These are phyloP conservation scores for Taphrina deformans DNA, from an alignment of 1,139 yeast genomes.

Conservation along the genomic window DNA sequence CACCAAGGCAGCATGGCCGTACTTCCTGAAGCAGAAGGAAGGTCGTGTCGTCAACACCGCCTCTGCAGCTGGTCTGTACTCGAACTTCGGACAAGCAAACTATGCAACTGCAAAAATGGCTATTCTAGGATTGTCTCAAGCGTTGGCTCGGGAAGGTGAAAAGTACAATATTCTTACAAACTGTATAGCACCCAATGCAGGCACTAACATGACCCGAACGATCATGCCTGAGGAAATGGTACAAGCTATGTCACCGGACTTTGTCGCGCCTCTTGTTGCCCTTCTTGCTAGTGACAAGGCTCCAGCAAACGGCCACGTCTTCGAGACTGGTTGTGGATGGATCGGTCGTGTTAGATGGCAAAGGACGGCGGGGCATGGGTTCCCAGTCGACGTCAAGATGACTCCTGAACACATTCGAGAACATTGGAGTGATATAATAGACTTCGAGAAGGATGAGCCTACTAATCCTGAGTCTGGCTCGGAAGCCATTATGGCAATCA, in stretches of 20 bases:
- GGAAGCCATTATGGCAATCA: slow-evolving; percentile 77
- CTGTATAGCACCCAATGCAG: slow-evolving; percentile 94
- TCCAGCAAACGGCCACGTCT: slow-evolving; percentile 66
- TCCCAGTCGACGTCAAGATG: slow-evolving; percentile 54
- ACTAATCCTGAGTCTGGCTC: slow-evolving; percentile 64
- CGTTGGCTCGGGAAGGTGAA: slow-evolving; percentile 88
- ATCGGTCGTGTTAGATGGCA: slow-evolving; percentile 94
- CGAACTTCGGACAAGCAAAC: slow-evolving; percentile 96
- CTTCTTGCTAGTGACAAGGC: slow-evolving; percentile 72
- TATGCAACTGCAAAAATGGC: slow-evolving; percentile 92
- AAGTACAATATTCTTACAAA: slow-evolving; percentile 74
- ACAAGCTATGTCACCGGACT: slow-evolving; percentile 81
- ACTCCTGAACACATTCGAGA: slow-evolving; percentile 72
- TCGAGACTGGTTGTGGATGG: slow-evolving; percentile 90
- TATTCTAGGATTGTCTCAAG: slow-evolving; percentile 77
- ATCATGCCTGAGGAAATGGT: slow-evolving; percentile 76
- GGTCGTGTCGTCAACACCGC: slow-evolving; percentile 88
- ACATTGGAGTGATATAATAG: slow-evolving; percentile 63
- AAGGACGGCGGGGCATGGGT: slow-evolving; percentile 81
- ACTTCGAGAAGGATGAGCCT: slow-evolving; percentile 60
- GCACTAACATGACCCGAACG: slow-evolving; percentile 93
- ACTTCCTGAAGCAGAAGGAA: slow-evolving; percentile 69
- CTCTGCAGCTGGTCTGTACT: slow-evolving; percentile 95
- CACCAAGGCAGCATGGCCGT: slow-evolving; percentile 91
- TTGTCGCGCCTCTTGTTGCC: slow-evolving; percentile 87